These are phyloP conservation scores for Ceratopteris richardii DNA, from an alignment of 75 land plant species.

Conservation along the genomic window DNA sequence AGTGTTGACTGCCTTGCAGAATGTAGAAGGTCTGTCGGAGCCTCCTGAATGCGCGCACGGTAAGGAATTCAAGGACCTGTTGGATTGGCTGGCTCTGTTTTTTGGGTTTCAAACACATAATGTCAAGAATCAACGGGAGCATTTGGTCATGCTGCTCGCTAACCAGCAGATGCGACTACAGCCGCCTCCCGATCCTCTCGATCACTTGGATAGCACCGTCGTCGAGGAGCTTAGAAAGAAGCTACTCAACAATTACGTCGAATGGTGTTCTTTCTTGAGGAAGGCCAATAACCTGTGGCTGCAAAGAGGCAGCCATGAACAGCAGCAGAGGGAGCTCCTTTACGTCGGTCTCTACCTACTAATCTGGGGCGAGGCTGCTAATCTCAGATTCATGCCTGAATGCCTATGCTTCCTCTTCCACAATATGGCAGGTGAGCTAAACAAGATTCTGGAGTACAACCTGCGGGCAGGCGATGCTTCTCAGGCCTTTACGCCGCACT, in stretches of 20 bases:
- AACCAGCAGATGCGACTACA: conserved; percentile 6
- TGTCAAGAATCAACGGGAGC: conserved; percentile 44
- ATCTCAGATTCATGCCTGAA: conserved; percentile 93
- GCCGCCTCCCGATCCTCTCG: conserved; percentile 38
- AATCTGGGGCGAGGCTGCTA: conserved; percentile 92
- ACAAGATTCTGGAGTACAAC: conserved; percentile 49
- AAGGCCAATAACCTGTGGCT: conserved; percentile 27
- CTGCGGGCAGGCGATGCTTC: conserved; percentile 45
- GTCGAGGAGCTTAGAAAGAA: conserved; percentile 43
- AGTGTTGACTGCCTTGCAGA: conserved; percentile 52
- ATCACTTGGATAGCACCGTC: conserved; percentile 47
- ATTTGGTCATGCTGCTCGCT: conserved; percentile 36
- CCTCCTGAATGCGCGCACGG: neutral
- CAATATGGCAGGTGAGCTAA: conserved; percentile 69
- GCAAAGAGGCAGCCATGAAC: neutral
- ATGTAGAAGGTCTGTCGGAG: conserved; percentile 51
- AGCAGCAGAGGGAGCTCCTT: conserved; percentile 51
- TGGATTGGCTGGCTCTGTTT: conserved; percentile 41
- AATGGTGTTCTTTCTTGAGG: conserved; percentile 66
- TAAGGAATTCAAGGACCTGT: conserved; percentile 68
- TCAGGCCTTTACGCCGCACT: conserved; percentile 31
- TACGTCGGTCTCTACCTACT: conserved; percentile 67
- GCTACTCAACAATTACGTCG: conserved; percentile 50
- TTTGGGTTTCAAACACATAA: conserved; percentile 46
- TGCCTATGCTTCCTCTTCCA: conserved; percentile 81